Base-by-base conservation (phyloP, 2,329 filamentous ascomycete species). In the Colletotrichum limetticola region DNA sequence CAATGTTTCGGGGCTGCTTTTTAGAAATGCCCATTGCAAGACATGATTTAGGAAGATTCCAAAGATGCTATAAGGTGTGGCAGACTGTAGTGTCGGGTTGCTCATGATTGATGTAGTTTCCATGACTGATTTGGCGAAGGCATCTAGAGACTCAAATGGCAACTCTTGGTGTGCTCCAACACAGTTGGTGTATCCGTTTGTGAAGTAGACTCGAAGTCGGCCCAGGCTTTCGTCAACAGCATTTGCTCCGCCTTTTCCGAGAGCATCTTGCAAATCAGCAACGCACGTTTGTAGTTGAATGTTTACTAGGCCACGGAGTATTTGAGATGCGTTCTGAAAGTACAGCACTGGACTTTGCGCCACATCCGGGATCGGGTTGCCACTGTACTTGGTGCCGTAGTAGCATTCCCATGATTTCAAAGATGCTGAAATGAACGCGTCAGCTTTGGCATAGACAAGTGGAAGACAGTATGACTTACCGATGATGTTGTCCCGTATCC, bases 211-310 rank as follows among this genome's bases (percentile, higher is more conserved):
- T 37, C 42, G 55, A 52, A 70, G 62, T 5, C 53, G 53, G 28
- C 19, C 28, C 19, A 70, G 9, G n/a, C 52, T 62, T 16, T 37
- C 24, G 6, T 37, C 42, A 3, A 58, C 53, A 4, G 53, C 61
- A 28, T 59, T 28, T 8, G 55, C 24, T 12, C 61, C 67, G 9
- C 53, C 32, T 32, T 70, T 70, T 2, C 67, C 67, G 1, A 66
- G 26, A 1, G 68, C 68, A 35, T 66, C 68, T 55, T 71, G 68
- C 3, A 71, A 46, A 26, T 71, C 28, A 46, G 62, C 53, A 8
- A 66, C 8, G 2, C 61, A 70, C 9, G 53, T 52, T 14, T 65
- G 26, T 14, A 66, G 67, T 22, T 70, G 62, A 14, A 70, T 28
- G 30, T 32, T 19, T 5, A 56, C 37, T 4, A 70, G 37, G 9